Conservation (phyloP, 352 stramenopile genomes). For the Globisporangium uncinulatum region DNA sequence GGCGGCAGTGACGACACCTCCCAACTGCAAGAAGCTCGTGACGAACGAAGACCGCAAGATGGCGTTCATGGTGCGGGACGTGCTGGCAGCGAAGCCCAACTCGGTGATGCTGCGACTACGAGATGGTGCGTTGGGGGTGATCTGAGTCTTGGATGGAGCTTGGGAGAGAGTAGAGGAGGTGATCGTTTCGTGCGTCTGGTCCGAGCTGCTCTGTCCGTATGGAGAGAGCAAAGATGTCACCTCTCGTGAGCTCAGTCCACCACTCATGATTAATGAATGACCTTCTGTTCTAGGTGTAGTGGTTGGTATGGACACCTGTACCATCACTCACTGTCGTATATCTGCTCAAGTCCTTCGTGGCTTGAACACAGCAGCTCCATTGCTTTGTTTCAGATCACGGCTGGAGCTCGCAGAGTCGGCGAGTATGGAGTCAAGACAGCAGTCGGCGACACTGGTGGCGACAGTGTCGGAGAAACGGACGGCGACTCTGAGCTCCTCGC, state of each 20-base stretch:
- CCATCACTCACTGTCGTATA: too few relatives aligned
- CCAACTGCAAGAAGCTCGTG: constrained; percentile 11
- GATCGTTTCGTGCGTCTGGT: neutral
- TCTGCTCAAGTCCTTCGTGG: too few relatives aligned
- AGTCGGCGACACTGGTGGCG: neutral
- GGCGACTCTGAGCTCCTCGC: neutral
- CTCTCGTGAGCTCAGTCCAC: too few relatives aligned
- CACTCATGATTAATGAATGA: too few relatives aligned
- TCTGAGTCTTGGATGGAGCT: neutral
- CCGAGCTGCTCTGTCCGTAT: too few relatives aligned
- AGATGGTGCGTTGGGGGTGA: neutral
- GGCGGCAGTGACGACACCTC: neutral
- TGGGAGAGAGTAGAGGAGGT: neutral
- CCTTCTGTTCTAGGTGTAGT: too few relatives aligned
- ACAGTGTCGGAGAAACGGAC: neutral
- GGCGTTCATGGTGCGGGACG: constrained; percentile 25
- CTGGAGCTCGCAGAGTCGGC: neutral
- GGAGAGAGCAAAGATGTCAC: too few relatives aligned
- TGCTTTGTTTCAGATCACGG: too few relatives aligned
- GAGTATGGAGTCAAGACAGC: neutral
- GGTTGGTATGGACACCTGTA: too few relatives aligned
- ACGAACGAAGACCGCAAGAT: constrained; percentile 24
- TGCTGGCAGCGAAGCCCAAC: constrained; percentile 39
- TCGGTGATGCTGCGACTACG: constrained; percentile 14
- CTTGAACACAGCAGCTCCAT: too few relatives aligned